Percentiles rank a stretch among this genome's conserved stretches.
These are phyloP conservation scores for Sphaerobolus stellatus DNA, from an alignment of 1,284 basidiomycete species.

Conservation along the genomic window DNA sequence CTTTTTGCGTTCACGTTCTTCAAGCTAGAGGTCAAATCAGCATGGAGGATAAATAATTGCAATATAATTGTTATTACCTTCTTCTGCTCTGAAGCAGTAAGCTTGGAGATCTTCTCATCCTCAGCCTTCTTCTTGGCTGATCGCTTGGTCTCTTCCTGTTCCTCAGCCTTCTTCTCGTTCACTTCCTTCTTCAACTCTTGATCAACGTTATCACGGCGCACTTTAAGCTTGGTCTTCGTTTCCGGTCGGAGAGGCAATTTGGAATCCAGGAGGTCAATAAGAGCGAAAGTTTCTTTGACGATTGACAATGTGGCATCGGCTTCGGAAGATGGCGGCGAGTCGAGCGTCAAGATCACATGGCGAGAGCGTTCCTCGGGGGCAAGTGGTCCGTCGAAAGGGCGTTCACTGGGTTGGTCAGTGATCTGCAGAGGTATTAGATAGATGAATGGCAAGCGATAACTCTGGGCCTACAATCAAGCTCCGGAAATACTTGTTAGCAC, in stretches of 20 bases:
- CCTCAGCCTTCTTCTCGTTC: constrained; percentile 69
- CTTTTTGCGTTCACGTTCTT: constrained; percentile 77
- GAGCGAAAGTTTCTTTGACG: constrained; percentile 65
- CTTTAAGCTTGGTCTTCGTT: constrained; percentile 73
- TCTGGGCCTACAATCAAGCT: constrained; percentile 55
- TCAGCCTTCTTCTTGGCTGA: constrained; percentile 74
- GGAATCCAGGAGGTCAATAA: constrained; percentile 67
- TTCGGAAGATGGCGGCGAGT: constrained; percentile 51
- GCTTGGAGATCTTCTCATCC: constrained; percentile 65
- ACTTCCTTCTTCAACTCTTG: constrained; percentile 66
- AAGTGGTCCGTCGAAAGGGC: constrained; percentile 55
- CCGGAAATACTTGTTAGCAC: constrained; percentile 72
- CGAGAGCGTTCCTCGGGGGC: constrained; percentile 54
- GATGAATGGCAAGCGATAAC: constrained; percentile 5
- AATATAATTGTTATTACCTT: constrained; percentile 46
- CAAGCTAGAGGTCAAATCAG: constrained; percentile 39
- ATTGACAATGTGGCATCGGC: constrained; percentile 55
- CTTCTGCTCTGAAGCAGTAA: constrained; percentile 81
- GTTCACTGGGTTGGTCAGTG: constrained; percentile 78
- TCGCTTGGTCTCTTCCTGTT: constrained; percentile 65
- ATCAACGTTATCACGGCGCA: constrained; percentile 67
- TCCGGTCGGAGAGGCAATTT: constrained; percentile 66
- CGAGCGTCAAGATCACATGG: constrained; percentile 69
- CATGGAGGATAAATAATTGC: not conserved
- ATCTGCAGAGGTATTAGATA: constrained; percentile 42